Evolutionary conservation across 1,139 yeast species (phyloP).

Genomic region (Pichia sp.): DNA sequence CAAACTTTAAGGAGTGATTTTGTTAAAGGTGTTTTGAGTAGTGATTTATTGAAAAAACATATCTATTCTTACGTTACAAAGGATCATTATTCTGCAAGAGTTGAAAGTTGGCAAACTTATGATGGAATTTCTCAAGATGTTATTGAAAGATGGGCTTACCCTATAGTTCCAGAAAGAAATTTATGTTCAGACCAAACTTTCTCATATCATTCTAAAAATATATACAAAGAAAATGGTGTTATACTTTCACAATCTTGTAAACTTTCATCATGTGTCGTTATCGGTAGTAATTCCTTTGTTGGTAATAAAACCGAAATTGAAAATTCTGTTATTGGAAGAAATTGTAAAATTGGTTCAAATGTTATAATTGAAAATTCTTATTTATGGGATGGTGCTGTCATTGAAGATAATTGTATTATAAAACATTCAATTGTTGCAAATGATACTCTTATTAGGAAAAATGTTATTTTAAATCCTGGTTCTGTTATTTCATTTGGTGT

Average conservation of each 20-base stretch:
- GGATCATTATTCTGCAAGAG: slow-evolving; percentile 85
- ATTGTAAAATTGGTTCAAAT: slow-evolving; percentile 76
- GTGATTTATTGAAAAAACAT: slow-evolving; percentile 85
- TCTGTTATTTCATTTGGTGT: slow-evolving; percentile 78
- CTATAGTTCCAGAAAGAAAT: slow-evolving; percentile 83
- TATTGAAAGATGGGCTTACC: slow-evolving; percentile 86
- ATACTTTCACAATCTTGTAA: slow-evolving; percentile 89
- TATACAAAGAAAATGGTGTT: slow-evolving; percentile 78
- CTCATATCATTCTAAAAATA: slow-evolving; percentile 72
- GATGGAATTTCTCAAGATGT: slow-evolving; percentile 89
- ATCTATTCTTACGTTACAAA: slow-evolving; percentile 77
- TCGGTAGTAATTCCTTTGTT: slow-evolving; percentile 67
- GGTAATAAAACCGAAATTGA: slow-evolving; percentile 50
- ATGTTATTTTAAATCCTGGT: slow-evolving; percentile 52
- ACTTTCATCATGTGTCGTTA: slow-evolving; percentile 66
- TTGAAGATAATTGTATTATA: slow-evolving; percentile 58
- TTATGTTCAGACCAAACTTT: slow-evolving; percentile 64
- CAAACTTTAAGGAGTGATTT: slow-evolving; percentile 81
- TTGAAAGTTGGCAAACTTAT: slow-evolving; percentile 87
- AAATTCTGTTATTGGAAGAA: slow-evolving; percentile 75
- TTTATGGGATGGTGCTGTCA: slow-evolving; percentile 74
- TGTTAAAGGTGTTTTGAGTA: slow-evolving; percentile 81
- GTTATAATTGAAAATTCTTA: slow-evolving; percentile 66
- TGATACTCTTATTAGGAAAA: slow-evolving; percentile 45
- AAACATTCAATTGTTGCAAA: slow-evolving; percentile 65